Percentiles rank a stretch among this genome's conserved stretches.
Conservation (phyloP, 2,329 filamentous ascomycete genomes). For the Cercospora brassicicola region DNA sequence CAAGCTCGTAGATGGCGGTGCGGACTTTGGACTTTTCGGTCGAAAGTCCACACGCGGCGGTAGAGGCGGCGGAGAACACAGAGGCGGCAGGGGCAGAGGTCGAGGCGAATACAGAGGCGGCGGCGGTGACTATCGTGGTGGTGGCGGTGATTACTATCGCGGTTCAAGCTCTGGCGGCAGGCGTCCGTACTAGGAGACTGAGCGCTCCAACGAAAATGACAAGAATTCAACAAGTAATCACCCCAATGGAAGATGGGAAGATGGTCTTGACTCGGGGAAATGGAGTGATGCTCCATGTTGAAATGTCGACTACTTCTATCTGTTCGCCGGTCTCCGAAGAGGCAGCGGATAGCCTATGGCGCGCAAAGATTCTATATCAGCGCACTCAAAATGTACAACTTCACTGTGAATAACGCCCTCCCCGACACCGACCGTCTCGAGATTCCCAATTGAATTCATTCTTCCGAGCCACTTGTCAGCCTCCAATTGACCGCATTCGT, state of each 20-base stretch:
- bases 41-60: constrained; percentile 23
- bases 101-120: constrained; percentile 24
- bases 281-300: neutral
- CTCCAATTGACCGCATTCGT: constrained; percentile 32
- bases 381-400: neutral
- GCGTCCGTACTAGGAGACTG: constrained; percentile 5
- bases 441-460: neutral
- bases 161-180: constrained; percentile 6
- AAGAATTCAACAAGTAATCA: neutral
- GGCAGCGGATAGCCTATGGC: neutral
- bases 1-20: constrained; percentile 45
- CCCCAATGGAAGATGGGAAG: neutral
- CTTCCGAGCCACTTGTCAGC: constrained; percentile 11
- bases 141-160: constrained; percentile 11
- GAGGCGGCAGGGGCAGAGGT: constrained; percentile 24
- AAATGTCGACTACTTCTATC: neutral
- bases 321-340: neutral
- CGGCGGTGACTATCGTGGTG: constrained; percentile 24
- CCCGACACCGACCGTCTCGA: neutral
- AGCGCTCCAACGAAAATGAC: neutral
- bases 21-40: constrained; percentile 39
- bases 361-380: neutral
- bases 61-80: constrained; percentile 23
- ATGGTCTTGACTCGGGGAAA: neutral
- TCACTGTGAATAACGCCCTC: neutral